Evolutionary conservation across 805 yeast species (phyloP), one percentile per base, ranked within the genome.

Genomic region (Candida lessepsii): DNA sequence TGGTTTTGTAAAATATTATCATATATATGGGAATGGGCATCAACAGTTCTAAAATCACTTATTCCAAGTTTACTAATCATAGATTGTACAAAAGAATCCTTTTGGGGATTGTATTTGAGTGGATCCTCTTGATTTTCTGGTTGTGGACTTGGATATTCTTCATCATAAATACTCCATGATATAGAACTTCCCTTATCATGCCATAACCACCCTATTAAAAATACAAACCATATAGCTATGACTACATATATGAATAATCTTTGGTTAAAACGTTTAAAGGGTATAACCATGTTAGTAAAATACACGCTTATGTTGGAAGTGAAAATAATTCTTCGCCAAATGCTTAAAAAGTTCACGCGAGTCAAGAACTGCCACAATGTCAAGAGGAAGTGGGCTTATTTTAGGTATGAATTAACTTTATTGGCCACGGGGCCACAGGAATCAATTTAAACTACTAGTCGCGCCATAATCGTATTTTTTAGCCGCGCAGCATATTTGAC

Each of bases 1-100:
- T 47, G 50, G 16, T 42, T 34, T 9, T 34, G 10, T 3, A 47
- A 32, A 2, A 47, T 29, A 3, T 24, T 27, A 29, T 47, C 45
- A 31, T 53, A 53, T 10, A 41, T 45, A 2, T 47, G 24, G 2
- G 62, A 53, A 44, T 60, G 61, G 7, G 46, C 36, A 34, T 54
- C 59, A 6, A 48, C 34, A 3, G 43, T 32, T 39, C 61, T 43
- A 8, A 18, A 26, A 42, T 60, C 65, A 24, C 43, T 39, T 11
- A 52, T 39, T 11, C 43, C 44, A n/a, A 46, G 19, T 15, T 42
- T 32, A 20, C 48, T 47, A 14, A 41, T 40, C n/a, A 50, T 39
- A 6, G 37, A 15, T 17, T 54, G 44, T 10, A 57, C 32, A 2
- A 40, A 21, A 5, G 40, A 11, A 36, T 52, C 44, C 4, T 40